These are phyloP conservation scores for Skeletonema tropicum DNA, from an alignment of 108 stramenopile species.

Conservation along the genomic window DNA sequence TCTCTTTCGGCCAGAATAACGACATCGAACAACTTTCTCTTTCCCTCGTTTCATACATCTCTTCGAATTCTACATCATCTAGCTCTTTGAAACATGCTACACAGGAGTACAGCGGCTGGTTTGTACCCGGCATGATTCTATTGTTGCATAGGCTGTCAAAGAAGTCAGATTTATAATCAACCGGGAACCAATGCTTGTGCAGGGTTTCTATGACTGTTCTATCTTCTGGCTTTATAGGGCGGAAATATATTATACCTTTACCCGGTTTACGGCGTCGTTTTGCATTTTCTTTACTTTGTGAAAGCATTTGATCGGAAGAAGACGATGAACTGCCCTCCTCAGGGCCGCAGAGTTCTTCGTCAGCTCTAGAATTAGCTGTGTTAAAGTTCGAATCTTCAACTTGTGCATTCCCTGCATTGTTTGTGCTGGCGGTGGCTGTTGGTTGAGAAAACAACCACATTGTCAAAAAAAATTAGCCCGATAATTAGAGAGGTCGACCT, in stretches of 20 bases:
- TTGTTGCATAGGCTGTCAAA: conserved; percentile 46
- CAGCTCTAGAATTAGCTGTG: not conserved
- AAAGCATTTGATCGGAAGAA: no score
- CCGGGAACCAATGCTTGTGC: conserved; percentile 80
- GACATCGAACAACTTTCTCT: conserved; percentile 6
- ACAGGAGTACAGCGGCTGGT: conserved; percentile 1
- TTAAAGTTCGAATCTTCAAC: no score
- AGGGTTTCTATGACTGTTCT: conserved; percentile 58
- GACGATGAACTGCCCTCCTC: no score
- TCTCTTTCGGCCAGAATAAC: conserved; percentile 1
- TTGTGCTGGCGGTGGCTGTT: no score
- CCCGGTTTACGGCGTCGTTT: not conserved
- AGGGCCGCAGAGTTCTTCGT: not conserved
- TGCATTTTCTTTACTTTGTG: not conserved
- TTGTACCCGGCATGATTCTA: not conserved
- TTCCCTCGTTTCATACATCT: not conserved
- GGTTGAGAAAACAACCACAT: not conserved
- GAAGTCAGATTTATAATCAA: conserved; percentile 70
- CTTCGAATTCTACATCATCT: conserved; percentile 7
- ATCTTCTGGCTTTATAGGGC: conserved; percentile 55
- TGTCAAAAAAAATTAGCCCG: not conserved
- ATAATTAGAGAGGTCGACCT: not conserved
- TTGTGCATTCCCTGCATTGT: no score
- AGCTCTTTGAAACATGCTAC: conserved; percentile 25
- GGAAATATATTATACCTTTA: conserved; percentile 52